Conservation (phyloP, 192 early-diverging fungal genomes). For the Mortierella antarctica region DNA sequence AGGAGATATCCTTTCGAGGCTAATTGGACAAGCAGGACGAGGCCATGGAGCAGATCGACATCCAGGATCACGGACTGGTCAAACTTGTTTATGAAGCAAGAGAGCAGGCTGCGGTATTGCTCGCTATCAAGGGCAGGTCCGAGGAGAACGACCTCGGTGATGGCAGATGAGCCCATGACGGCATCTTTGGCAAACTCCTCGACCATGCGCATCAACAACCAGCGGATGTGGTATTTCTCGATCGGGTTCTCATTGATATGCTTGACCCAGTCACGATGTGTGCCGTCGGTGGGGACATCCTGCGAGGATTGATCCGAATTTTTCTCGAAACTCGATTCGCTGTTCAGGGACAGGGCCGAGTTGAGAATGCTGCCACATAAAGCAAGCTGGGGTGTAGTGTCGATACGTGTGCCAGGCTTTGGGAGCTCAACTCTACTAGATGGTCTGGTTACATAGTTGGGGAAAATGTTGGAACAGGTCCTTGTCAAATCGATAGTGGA, state of each 20-base stretch:
- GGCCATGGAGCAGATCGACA: conserved; percentile 1
- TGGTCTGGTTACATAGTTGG: too few species aligned
- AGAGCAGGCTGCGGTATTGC: background rate
- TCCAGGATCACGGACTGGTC: background rate
- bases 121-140: background rate
- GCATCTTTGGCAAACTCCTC: background rate
- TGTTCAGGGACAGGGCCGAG: too few species aligned
- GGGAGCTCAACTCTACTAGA: too few species aligned
- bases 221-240: background rate
- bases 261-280: background rate
- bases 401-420: too few species aligned
- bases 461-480: too few species aligned
- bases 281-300: background rate
- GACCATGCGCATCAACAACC: conserved; percentile 1
- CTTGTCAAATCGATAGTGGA: too few species aligned
- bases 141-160: background rate
- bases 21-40: conserved; percentile 6
- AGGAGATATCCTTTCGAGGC: background rate
- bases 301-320: too few species aligned
- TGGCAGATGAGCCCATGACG: background rate
- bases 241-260: background rate
- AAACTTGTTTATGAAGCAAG: background rate
- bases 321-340: too few species aligned
- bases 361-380: too few species aligned
- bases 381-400: too few species aligned